Evolutionary conservation across 2,329 filamentous ascomycete genomes (phyloP).

Genomic region (Cercospora beticola): DNA sequence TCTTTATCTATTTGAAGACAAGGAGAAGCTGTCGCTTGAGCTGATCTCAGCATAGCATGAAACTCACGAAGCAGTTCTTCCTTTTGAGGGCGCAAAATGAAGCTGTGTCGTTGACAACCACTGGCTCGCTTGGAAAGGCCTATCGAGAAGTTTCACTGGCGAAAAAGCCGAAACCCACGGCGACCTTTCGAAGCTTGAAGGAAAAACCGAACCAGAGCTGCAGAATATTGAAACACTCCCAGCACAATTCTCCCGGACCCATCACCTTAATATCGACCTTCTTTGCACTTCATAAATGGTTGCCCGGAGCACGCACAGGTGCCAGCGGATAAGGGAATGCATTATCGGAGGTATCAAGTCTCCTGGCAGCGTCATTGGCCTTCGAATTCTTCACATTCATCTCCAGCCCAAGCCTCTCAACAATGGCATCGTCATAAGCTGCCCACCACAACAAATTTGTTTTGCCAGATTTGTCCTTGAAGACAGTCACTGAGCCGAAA

Average conservation of each 20-base stretch:
- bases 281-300: not conserved
- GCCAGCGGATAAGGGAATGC: not conserved
- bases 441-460: conserved; percentile 6
- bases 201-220: not conserved
- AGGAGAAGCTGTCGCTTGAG: not conserved
- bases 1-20: not conserved
- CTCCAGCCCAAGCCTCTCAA: not conserved
- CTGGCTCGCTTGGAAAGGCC: not conserved
- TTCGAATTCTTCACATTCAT: not conserved
- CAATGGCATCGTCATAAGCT: not conserved
- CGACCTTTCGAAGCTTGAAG: not conserved
- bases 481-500: not conserved
- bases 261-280: not conserved
- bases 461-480: not conserved
- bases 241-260: not conserved
- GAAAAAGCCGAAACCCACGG: not conserved
- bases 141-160: not conserved
- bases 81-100: not conserved
- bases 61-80: not conserved
- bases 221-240: not conserved
- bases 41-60: not conserved
- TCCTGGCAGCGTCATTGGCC: not conserved
- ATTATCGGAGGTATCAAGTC: not conserved
- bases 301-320: not conserved
- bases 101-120: not conserved